Base-by-base conservation (phyloP, 2,329 filamentous ascomycete species). In the Whalleya microplaca region DNA sequence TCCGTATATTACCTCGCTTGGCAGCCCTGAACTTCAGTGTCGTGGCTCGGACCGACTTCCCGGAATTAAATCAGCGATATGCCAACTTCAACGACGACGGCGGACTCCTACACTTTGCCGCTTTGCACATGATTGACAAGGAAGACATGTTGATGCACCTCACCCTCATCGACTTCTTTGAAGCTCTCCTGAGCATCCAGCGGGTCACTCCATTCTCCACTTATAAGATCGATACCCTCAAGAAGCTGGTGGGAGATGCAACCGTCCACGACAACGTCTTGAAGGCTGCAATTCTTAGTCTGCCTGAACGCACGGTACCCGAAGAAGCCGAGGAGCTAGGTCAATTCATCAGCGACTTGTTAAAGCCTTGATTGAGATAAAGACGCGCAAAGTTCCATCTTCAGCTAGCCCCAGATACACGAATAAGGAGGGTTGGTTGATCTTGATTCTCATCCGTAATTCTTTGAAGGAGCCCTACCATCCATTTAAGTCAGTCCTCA, bases 91-190 rank as follows among this genome's bases (percentile, higher is more conserved):
- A 64, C 2, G 52, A 48, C 2, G 55, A 73, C 3, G 64, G 71
- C 5, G 79, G 80, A 0, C 61, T 85, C 3, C 70, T 85, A 3
- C 78, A 79, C 44, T 84, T 81, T 65, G 80, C 78, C 3, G 77
- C 78, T 7, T 67, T 84, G 23, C 71, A 65, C 51, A 84, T 85
- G 82, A 74, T 84, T 21, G 79, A 81, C 55, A 74, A 65, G 52
- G 65, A 71, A 0, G 83, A 85, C 52, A 56, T 71, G 19, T 72
- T 85, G 20, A 80, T 84, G 77, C 76, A 79, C 43, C 69, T 80
- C 6, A 80, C 62, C 51, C 72, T 84, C 19, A 69, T 82, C n/a
- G 79, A 83, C 59, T 84, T 83, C 56, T 81, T 81, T 62, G 79
- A 84, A 70, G 71, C 73, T 7, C 71, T 84, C 19, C 69, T 84